Evolutionary conservation across 441 rosid species (phyloP).

Genomic region (Viola pubescens): DNA sequence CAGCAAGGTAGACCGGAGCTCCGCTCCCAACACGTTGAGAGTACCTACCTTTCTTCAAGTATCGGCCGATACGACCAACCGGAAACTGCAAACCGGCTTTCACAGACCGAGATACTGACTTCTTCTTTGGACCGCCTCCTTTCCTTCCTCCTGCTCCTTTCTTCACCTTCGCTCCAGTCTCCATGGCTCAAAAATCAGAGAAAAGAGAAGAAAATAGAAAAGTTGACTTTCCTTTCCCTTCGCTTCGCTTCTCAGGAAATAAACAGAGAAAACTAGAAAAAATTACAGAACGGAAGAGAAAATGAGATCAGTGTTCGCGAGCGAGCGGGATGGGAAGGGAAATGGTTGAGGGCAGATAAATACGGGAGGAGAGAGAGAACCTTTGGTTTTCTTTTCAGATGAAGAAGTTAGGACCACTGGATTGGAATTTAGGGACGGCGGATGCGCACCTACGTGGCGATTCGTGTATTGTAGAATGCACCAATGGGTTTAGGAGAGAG

Average conservation of each 20-base stretch:
- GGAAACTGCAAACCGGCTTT: constrained; percentile 58
- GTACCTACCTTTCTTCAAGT: constrained; percentile 52
- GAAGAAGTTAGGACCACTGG: constrained; percentile 19
- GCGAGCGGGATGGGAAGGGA: not conserved
- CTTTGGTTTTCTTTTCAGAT: constrained; percentile 7
- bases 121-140: constrained; percentile 60
- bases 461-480: constrained; percentile 9
- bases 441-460: constrained; percentile 11
- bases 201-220: not conserved
- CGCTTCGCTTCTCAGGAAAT: constrained; percentile 15
- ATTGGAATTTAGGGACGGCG: constrained; percentile 20
- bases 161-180: constrained; percentile 37
- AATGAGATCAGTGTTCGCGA: not conserved
- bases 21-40: constrained; percentile 55
- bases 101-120: constrained; percentile 44
- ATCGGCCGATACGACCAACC: constrained; percentile 56
- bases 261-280: constrained; percentile 7
- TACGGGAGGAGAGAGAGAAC: constrained; percentile 3
- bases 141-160: constrained; percentile 56
- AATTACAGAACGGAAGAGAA: not conserved
- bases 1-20: constrained; percentile 75
- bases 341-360: constrained; percentile 9
- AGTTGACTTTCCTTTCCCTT: not conserved
- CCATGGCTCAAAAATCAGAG: constrained; percentile 20
- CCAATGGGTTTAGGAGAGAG: constrained; percentile 14